Percentiles rank a stretch among this genome's conserved stretches.
These are phyloP conservation scores for Triticum timopheevii DNA, from an alignment of 176 grass and related monocot species.

Conservation along the genomic window DNA sequence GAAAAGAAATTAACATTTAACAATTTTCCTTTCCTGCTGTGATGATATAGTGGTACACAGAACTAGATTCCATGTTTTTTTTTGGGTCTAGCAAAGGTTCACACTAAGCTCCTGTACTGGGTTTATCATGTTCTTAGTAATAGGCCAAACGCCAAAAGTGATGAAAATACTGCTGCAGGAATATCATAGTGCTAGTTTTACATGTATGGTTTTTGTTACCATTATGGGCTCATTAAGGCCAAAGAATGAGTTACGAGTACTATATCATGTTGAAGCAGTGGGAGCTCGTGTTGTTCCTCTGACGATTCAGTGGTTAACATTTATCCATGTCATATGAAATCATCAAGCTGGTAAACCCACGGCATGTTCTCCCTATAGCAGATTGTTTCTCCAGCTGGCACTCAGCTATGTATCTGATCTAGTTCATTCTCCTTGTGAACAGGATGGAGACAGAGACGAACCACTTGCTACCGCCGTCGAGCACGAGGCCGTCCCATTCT, in stretches of 20 bases:
- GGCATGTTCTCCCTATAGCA: neutral
- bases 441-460: neutral
- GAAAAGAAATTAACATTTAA: neutral
- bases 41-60: neutral
- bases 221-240: neutral
- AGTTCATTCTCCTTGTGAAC: conserved; percentile 18
- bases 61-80: neutral
- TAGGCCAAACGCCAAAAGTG: neutral
- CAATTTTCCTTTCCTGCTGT: neutral
- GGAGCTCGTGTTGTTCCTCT: neutral
- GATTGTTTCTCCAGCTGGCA: neutral
- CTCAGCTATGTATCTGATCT: neutral
- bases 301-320: neutral
- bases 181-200: neutral
- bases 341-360: neutral
- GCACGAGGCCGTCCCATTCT: neutral
- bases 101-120: neutral
- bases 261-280: neutral
- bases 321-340: neutral
- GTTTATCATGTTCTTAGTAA: neutral
- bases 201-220: neutral
- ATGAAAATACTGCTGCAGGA: neutral
- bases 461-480: neutral
- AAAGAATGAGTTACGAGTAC: neutral
- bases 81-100: neutral